phyloP scores from a whole-genome alignment of 306 rosid species.

The Prunus armeniaca region DNA sequence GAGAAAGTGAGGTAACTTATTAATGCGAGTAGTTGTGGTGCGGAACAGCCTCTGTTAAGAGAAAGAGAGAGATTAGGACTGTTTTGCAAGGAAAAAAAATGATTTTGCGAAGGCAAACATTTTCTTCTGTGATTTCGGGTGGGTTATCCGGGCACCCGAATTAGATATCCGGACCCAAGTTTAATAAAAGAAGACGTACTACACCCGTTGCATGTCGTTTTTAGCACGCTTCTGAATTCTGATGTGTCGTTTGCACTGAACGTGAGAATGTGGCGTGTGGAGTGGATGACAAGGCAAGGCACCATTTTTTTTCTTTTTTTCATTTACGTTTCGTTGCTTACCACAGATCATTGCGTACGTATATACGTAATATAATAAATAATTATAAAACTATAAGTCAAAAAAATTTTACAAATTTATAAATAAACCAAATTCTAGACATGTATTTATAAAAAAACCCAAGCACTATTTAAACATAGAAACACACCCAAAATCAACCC shows the following conservation, averaged over 20 bases:
- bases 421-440: too few relatives aligned
- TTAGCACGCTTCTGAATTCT: background rate
- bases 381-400: background rate
- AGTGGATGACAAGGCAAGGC: background rate
- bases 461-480: too few relatives aligned
- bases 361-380: background rate
- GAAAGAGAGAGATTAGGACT: background rate
- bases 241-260: background rate
- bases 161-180: background rate
- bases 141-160: background rate
- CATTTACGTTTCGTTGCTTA: background rate
- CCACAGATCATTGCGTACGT: background rate
- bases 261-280: background rate
- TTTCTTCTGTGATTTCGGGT: background rate
- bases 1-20: slow-evolving; percentile 7
- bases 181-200: background rate
- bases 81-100: background rate
- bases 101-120: background rate
- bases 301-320: background rate
- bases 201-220: background rate
- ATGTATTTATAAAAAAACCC: too few relatives aligned
- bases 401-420: too few relatives aligned
- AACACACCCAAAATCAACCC: too few relatives aligned
- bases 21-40: background rate
- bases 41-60: background rate